These are phyloP conservation scores for Penicillium crystallinum DNA, from an alignment of 495 filamentous ascomycete species.

Conservation along the genomic window DNA sequence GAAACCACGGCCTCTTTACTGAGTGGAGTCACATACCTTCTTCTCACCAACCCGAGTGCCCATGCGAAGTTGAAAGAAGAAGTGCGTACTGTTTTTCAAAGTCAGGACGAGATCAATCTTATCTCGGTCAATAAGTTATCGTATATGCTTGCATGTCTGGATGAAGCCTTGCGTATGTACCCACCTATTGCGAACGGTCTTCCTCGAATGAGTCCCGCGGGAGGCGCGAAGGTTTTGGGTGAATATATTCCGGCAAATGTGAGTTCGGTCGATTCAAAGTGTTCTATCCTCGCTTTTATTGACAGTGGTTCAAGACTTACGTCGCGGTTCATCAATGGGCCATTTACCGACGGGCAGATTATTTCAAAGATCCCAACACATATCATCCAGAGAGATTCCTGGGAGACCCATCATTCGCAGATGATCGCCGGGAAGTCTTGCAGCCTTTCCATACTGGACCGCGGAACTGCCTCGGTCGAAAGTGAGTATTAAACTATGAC, in stretches of 20 bases:
- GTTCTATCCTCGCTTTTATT: no score
- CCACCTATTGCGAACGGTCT: constrained; percentile 48
- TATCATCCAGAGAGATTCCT: constrained; percentile 52
- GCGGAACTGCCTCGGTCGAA: constrained; percentile 55
- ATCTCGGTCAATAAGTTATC: constrained; percentile 38
- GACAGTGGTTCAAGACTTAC: constrained; percentile 34
- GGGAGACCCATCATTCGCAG: constrained; percentile 25
- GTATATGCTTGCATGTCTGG: constrained; percentile 52
- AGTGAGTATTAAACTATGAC: constrained; percentile 33
- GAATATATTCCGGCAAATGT: constrained; percentile 36
- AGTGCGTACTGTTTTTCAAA: constrained; percentile 45
- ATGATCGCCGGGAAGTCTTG: constrained; percentile 40
- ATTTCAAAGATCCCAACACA: constrained; percentile 42
- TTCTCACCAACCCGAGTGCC: constrained; percentile 41
- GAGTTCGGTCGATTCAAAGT: no score
- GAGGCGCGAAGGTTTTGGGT: constrained; percentile 44
- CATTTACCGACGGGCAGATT: constrained; percentile 34
- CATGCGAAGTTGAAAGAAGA: constrained; percentile 43
- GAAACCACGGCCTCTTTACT: constrained; percentile 60
- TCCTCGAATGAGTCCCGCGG: constrained; percentile 40
- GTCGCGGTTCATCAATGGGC: constrained; percentile 48
- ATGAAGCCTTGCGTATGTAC: constrained; percentile 56
- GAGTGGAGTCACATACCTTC: constrained; percentile 46
- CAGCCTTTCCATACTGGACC: constrained; percentile 55
- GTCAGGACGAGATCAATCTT: constrained; percentile 51